phyloP scores from a whole-genome alignment of 371 early-diverging fungal species.

The Blakeslea trispora region DNA sequence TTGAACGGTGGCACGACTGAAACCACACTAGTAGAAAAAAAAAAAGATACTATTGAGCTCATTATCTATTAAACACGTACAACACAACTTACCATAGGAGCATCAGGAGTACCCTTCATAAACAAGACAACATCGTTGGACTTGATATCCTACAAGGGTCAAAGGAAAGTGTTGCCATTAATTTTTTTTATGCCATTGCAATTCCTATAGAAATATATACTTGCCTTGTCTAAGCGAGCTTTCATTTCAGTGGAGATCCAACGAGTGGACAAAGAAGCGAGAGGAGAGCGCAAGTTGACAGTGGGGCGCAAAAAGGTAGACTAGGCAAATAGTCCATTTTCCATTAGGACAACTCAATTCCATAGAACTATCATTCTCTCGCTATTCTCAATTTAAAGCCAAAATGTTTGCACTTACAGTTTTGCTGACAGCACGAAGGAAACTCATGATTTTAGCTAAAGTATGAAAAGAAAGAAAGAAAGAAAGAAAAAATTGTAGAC shows the following conservation, averaged over 20 bases:
- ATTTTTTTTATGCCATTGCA: background rate
- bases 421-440: slow-evolving; percentile 54
- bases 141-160: slow-evolving; percentile 61
- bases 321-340: no score
- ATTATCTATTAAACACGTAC: background rate
- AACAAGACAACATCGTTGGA: slow-evolving; percentile 79
- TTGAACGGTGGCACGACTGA: slow-evolving; percentile 89
- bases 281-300: slow-evolving; percentile 26
- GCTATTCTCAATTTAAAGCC: no score
- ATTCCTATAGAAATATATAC: no score
- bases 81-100: slow-evolving; percentile 62
- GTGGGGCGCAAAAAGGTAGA: slow-evolving; percentile 43
- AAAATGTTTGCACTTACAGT: no score
- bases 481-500: slow-evolving; percentile 1
- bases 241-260: slow-evolving; percentile 88
- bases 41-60: no score
- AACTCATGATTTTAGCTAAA: slow-evolving; percentile 49
- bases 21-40: slow-evolving; percentile 74
- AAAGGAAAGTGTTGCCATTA: no score
- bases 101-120: slow-evolving; percentile 95
- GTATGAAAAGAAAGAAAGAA: background rate
- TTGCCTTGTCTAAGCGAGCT: slow-evolving; percentile 62
- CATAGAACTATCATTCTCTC: no score
- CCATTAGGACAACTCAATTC: no score
- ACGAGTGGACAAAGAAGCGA: slow-evolving; percentile 39